Evolutionary conservation across 495 filamentous ascomycete species (phyloP), one percentile per base, ranked within the genome.

Genomic region (Aspergillus asperescens): DNA sequence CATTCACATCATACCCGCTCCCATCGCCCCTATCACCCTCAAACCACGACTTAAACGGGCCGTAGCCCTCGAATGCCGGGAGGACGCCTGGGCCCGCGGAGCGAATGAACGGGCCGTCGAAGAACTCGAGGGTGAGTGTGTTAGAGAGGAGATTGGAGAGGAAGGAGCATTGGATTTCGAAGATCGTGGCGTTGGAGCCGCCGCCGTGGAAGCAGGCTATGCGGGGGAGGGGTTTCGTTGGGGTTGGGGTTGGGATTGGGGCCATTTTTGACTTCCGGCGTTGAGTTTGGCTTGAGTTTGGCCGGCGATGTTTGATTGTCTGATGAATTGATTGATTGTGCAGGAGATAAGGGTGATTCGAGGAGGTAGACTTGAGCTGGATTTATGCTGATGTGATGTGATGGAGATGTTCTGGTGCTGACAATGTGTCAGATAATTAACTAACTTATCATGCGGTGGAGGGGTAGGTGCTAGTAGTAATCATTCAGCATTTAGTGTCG

Each of bases 21-120:
- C 54, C 49, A 42, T 60, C 45, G 45, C 32, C 25, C 70, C 61
- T n/a, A 70, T 71, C 76, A 68, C 81, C 24, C 70, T 46, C 56
- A 40, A 63, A 63, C 61, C 61, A 87, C 23, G 79, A 73, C 31
- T 76, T 68, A 61, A 80, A 87, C 2, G 83, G 82, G 4, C 70
- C 80, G 41, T 70, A 73, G 31, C 70, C 69, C 12, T 34, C 32
- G 38, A 63, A 67, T 5, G 59, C 62, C 18, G 69, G 54, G 25
- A 65, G 61, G 28, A 70, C 57, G 8, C 63, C 79, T 27, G 66
- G 78, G 5, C 65, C 69, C 9, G 68, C 56, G 9, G 54, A 40
- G 46, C 48, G 59, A 13, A 47, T 19, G 43, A 59, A 70, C 20
- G 67, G 67, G 7, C 60, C 67, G 16, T 70, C 50, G 48, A 65